These are phyloP conservation scores for Glomus cerebriforme DNA, from an alignment of 192 early-diverging fungal species.

Conservation along the genomic window DNA sequence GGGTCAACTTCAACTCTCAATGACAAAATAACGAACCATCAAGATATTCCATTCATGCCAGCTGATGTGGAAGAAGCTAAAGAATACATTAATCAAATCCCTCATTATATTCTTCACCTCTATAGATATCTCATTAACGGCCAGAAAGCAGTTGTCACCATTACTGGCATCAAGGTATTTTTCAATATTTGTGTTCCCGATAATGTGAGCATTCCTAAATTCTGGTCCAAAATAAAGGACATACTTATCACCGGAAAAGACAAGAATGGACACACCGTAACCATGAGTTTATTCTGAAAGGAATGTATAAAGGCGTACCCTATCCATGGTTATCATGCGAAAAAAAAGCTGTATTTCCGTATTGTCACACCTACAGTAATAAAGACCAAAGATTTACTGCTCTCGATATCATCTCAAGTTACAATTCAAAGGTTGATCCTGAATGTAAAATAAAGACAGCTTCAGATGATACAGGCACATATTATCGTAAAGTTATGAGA, in stretches of 20 bases:
- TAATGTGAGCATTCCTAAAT: too few relatives aligned
- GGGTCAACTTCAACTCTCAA: constrained; percentile 16
- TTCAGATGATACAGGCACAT: too few relatives aligned
- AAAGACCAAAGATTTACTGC: not conserved
- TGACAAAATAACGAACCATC: not conserved
- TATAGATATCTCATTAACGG: constrained; percentile 12
- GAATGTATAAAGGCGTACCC: too few relatives aligned
- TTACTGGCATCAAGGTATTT: too few relatives aligned
- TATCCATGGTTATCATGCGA: too few relatives aligned
- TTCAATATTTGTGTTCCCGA: too few relatives aligned
- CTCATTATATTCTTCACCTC: not conserved
- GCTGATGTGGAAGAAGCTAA: constrained; percentile 4
- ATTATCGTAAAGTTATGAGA: too few relatives aligned
- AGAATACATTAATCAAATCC: constrained; percentile 7
- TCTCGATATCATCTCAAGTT: not conserved
- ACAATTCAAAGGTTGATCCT: not conserved
- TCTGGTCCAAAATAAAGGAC: constrained; percentile 1
- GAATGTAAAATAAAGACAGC: not conserved
- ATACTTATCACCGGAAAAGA: not conserved
- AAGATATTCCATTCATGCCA: constrained; percentile 23
- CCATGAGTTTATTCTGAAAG: not conserved
- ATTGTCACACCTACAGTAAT: not conserved
- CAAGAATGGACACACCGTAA: not conserved
- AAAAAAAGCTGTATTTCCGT: not conserved
- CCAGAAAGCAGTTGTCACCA: constrained; percentile 3